Evolutionary conservation across 2,329 filamentous ascomycete genomes (phyloP).

Genomic region (Periglandula ipomoeae): DNA sequence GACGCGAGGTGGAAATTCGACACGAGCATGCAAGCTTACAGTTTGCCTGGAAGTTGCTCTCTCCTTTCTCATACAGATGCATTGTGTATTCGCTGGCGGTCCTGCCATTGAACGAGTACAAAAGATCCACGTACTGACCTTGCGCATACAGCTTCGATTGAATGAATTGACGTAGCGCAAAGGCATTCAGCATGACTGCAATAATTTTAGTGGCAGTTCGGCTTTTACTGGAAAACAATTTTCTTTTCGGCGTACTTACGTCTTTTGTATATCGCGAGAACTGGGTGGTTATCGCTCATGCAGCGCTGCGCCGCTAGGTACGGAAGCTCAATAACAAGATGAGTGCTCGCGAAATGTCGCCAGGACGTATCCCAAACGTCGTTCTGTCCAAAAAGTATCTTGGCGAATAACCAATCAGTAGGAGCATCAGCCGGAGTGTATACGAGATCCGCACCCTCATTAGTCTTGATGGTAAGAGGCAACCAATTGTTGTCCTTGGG

Average conservation of each 20-base stretch:
- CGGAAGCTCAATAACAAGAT: slow-evolving; percentile 33
- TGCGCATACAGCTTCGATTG: background rate
- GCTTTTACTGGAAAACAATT: too few species aligned
- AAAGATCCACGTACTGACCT: background rate
- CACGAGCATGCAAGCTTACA: background rate
- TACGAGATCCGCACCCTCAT: slow-evolving; percentile 23
- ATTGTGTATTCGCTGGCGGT: background rate
- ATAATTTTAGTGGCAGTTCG: slow-evolving; percentile 14
- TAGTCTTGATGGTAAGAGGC: slow-evolving; percentile 39
- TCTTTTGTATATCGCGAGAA: slow-evolving; percentile 27
- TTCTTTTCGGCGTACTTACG: too few species aligned
- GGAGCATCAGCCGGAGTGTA: slow-evolving; percentile 36
- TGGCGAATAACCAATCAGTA: slow-evolving; percentile 42
- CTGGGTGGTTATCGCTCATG: slow-evolving; percentile 34
- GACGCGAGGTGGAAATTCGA: background rate
- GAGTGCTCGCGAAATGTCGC: slow-evolving; percentile 33
- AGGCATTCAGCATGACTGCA: slow-evolving; percentile 5
- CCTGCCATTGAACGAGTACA: background rate
- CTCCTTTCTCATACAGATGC: background rate
- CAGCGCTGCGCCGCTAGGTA: slow-evolving; percentile 37
- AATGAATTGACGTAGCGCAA: slow-evolving; percentile 1
- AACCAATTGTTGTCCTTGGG: slow-evolving; percentile 31
- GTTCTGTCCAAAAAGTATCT: slow-evolving; percentile 39
- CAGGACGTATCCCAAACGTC: slow-evolving; percentile 36
- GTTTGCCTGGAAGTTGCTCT: background rate